Conservation (phyloP, 2,329 filamentous ascomycete species). For the Xylariomycetidae sp. region DNA sequence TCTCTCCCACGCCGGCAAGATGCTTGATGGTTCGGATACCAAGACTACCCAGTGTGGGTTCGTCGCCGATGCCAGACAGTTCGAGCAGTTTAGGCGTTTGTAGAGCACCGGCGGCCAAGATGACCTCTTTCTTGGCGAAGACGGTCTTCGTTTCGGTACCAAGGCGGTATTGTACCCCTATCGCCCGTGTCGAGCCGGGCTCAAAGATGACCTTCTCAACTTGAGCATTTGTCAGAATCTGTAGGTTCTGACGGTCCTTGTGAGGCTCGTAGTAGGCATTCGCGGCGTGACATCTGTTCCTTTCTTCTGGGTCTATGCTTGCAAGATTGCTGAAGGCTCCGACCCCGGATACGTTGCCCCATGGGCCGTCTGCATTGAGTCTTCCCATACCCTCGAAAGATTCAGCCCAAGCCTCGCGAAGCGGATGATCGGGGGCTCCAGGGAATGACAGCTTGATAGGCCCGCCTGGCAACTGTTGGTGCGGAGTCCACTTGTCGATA, state of each 20-base stretch:
- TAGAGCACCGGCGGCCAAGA: constrained; percentile 17
- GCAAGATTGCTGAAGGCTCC: constrained; percentile 8
- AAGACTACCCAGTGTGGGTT: constrained; percentile 13
- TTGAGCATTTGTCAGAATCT: constrained; percentile 6
- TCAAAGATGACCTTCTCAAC: constrained; percentile 7
- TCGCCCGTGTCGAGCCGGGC: background rate
- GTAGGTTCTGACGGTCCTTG: constrained; percentile 6
- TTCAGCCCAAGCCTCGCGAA: constrained; percentile 5
- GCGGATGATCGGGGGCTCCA: constrained; percentile 1
- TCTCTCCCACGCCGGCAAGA: constrained; percentile 21
- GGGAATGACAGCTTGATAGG: constrained; percentile 7
- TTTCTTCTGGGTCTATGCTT: constrained; percentile 6
- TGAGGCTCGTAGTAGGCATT: constrained; percentile 9
- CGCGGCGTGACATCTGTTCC: constrained; percentile 8
- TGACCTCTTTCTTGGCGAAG: constrained; percentile 14
- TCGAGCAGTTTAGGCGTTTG: constrained; percentile 15
- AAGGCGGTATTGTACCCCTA: background rate
- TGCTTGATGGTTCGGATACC: constrained; percentile 25
- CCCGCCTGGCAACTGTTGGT: constrained; percentile 1
- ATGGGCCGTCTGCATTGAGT: too few species aligned
- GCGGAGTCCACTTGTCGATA: constrained; percentile 4
- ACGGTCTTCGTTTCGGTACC: constrained; percentile 10
- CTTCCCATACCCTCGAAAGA: constrained; percentile 5
- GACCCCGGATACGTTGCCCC: too few species aligned
- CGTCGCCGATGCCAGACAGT: constrained; percentile 15